These are phyloP conservation scores for Sechiopsis laciniata DNA, from an alignment of 306 rosid genomes.

Conservation along the genomic window DNA sequence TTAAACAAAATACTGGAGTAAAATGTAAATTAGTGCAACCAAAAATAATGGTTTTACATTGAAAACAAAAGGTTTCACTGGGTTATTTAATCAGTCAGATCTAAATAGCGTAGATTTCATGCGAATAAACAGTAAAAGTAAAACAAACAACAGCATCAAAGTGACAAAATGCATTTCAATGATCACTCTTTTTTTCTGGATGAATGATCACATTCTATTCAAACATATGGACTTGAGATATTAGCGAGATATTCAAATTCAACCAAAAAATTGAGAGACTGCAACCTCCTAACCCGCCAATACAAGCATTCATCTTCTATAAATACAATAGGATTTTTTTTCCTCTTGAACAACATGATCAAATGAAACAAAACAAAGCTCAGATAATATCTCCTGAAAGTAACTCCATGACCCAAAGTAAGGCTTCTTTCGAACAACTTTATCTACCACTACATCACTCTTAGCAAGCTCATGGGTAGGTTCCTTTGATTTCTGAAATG, in stretches of 20 bases:
- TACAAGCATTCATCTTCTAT: slow-evolving; percentile 4
- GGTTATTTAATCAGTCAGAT: not conserved
- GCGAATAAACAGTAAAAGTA: not conserved
- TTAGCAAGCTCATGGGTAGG: slow-evolving; percentile 7
- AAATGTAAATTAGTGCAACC: not conserved
- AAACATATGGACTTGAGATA: not conserved
- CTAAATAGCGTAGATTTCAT: not conserved
- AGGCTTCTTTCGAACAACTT: not conserved
- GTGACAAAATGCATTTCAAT: not conserved
- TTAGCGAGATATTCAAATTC: not conserved
- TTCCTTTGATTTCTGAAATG: not conserved
- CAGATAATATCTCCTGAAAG: not conserved
- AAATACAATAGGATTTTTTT: not conserved
- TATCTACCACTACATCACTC: not conserved
- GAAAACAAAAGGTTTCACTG: not conserved
- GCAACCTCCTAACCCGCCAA: not conserved
- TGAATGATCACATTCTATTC: not conserved
- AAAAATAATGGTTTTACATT: not conserved
- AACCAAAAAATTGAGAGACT: not conserved
- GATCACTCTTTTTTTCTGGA: not conserved
- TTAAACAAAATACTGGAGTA: not conserved
- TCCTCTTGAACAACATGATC: not conserved
- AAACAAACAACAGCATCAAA: not conserved
- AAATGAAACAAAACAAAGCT: not conserved
- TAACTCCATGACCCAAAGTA: slow-evolving; percentile 2